Evolutionary conservation across 805 yeast species (phyloP), one percentile per base, ranked within the genome.

Genomic region (Candida insectorum): DNA sequence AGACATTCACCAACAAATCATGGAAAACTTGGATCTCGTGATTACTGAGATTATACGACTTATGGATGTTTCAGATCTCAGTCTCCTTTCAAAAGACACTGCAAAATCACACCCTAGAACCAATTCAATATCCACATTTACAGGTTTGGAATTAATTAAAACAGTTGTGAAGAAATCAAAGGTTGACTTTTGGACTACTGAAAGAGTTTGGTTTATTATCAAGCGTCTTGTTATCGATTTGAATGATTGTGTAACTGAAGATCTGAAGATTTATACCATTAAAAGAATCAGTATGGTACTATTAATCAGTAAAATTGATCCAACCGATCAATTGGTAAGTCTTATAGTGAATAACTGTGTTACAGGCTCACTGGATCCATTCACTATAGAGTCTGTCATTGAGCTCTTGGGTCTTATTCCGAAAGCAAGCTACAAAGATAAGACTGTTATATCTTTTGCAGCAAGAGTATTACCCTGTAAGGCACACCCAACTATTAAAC

Each of bases 281-380:
- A 31, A 42, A 22, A 36, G 36, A 19, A 37, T 43, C n/a, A 28
- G 36, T 2, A 14, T 34, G 11, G 21, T 34, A 7, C 19, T 34
- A n/a, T 7, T 28, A 4, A 15, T 34, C 14, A 23, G 31, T 14
- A n/a, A 26, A 6, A 10, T 10, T 2, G 16, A 11, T 11, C 6
- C 10, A 19, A 19, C 7, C n/a, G n/a, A n/a, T n/a, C n/a, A n/a
- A n/a, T n/a, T n/a, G n/a, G n/a, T n/a, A n/a, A n/a, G n/a, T n/a
- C n/a, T n/a, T n/a, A n/a, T n/a, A n/a, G n/a, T n/a, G n/a, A n/a
- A n/a, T n/a, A n/a, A n/a, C n/a, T n/a, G n/a, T n/a, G n/a, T n/a
- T n/a, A n/a, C n/a, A n/a, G n/a, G n/a, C n/a, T n/a, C n/a, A n/a
- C n/a, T n/a, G n/a, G n/a, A n/a, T n/a, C n/a, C n/a, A n/a, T n/a